Conservation (phyloP, 2,329 filamentous ascomycete genomes). For the Alternaria arborescens region DNA sequence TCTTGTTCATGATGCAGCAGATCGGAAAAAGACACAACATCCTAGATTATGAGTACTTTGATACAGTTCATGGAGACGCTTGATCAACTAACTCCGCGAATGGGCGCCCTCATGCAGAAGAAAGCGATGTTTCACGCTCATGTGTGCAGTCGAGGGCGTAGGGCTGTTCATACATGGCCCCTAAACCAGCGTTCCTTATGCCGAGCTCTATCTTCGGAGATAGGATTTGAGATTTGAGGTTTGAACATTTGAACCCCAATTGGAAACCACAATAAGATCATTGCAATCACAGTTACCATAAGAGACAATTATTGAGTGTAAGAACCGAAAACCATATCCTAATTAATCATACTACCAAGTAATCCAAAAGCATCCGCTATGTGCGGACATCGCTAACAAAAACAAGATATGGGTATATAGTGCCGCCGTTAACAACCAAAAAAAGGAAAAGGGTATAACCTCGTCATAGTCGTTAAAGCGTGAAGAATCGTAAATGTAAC, state of each 20-base stretch:
- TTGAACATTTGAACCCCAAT: not conserved
- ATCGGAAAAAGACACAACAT: not conserved
- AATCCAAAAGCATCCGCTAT: conserved; percentile 5
- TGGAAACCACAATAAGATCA: not conserved
- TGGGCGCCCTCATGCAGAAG: not conserved
- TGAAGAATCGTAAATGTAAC: conserved; percentile 16
- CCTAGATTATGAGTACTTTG: not conserved
- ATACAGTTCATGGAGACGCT: not conserved
- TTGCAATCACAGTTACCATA: not conserved
- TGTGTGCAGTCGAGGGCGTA: too few relatives aligned
- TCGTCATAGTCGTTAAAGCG: conserved; percentile 16
- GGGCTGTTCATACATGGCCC: too few relatives aligned
- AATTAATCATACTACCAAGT: conserved; percentile 5
- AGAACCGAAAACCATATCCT: conserved; percentile 6
- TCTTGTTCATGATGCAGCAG: not conserved
- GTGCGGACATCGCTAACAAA: conserved; percentile 2
- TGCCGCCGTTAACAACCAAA: conserved; percentile 17
- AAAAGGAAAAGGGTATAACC: conserved; percentile 17
- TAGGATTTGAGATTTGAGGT: not conserved
- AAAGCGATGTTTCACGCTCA: not conserved
- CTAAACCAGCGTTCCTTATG: too few relatives aligned
- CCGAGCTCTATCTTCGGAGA: too few relatives aligned
- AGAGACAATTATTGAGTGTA: not conserved
- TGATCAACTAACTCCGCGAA: not conserved
- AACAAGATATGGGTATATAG: conserved; percentile 16